Conservation (phyloP, 805 yeast species). For the Huiozyma naganishii region DNA sequence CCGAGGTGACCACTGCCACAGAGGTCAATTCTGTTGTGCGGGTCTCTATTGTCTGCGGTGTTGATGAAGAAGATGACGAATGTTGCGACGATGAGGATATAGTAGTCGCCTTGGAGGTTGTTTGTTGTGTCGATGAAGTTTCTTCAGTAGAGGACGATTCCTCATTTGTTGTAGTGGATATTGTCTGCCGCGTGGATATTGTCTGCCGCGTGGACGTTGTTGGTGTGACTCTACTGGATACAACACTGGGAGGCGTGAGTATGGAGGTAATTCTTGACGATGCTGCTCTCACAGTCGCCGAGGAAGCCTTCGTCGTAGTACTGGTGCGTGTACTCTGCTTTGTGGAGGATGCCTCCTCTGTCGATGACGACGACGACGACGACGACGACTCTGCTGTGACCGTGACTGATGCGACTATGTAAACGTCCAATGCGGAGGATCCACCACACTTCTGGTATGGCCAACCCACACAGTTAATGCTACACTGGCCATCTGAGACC, state of each 20-base stretch:
- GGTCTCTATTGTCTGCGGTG: not conserved
- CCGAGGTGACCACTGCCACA: conserved; percentile 11
- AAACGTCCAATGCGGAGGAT: conserved; percentile 36
- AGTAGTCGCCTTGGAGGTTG: not conserved
- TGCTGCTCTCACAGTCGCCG: not conserved
- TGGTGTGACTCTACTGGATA: not conserved
- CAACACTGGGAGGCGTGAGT: no score
- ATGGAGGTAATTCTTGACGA: not conserved
- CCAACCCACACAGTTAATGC: conserved; percentile 48
- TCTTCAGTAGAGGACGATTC: not conserved
- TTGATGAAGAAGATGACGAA: conserved; percentile 2
- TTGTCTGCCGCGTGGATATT: not conserved
- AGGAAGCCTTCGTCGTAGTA: not conserved
- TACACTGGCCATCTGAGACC: conserved; percentile 34
- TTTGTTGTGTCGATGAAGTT: not conserved
- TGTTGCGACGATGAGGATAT: conserved; percentile 6
- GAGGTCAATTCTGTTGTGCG: not conserved
- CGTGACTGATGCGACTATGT: conserved; percentile 21
- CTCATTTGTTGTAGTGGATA: not conserved
- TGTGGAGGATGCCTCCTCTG: not conserved
- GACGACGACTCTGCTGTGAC: not conserved
- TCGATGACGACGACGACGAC: conserved; percentile 1
- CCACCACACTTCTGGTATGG: conserved; percentile 57
- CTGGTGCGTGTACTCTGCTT: conserved; percentile 1
- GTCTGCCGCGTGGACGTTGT: not conserved